Base-by-base conservation (phyloP, 257 asterid genomes). In the Nicotiana undulata region DNA sequence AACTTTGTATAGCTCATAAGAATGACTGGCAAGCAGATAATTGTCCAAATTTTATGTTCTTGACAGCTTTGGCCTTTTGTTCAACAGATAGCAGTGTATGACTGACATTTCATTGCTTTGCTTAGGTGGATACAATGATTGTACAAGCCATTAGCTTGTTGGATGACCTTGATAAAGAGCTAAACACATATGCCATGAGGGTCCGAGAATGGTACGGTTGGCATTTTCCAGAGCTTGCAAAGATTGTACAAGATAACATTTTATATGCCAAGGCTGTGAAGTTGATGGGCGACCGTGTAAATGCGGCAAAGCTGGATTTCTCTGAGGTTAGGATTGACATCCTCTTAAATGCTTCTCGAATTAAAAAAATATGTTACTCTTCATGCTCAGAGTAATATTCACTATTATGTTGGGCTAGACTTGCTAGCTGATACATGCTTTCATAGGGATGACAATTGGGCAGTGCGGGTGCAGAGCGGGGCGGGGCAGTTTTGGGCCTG, bases 171-270 rank as follows among this genome's bases (percentile, higher is more conserved):
- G 98, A 94, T 86, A 94, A 94, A 85, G 98, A 94, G 90, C 86
- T 94, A 79, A 93, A 94, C 77, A 91, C 97, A 2, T 94, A 94
- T 85, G 98, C 97, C 9, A 94, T 94, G 98, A 90, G 98, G 86
- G 98, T 94, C 44, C 88, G 97, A 76, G 97, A 94, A 85, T 94
- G 98, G 98, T 92, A 91, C 40, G 98, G 98, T 37, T 94, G 97
- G 98, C 98, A 94, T 89, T 94, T 94, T 58, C 98, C 97, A 0
- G 97, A 94, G 86, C 97, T 94, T 67, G 97, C 97, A 16, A 94
- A 94, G 93, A 94, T 94, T 60, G 86, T 94, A n/a, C 91, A 85
- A 79, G 97, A 94, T 81, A 93, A 91, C 72, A 94, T 94, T 80
- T 88, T 77, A 13, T 94, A 94, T 85, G 89, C 98, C 13, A 94